These are phyloP conservation scores for Inga oerstediana DNA, from an alignment of 306 rosid genomes.

Conservation along the genomic window DNA sequence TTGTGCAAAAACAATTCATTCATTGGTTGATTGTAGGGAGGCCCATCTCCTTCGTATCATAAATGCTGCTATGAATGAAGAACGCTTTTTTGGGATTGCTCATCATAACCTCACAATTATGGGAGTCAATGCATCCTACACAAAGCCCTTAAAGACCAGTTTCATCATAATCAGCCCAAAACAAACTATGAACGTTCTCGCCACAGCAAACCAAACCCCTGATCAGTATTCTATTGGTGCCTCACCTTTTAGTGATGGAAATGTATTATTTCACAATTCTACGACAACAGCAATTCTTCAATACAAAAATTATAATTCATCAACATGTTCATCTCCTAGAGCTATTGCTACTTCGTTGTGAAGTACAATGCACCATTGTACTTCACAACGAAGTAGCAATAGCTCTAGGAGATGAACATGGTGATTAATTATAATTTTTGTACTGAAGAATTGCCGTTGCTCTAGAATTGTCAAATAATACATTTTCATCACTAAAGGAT, in stretches of 20 bases:
- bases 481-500: not conserved
- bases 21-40: slow-evolving; percentile 32
- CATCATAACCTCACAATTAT: slow-evolving; percentile 43
- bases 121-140: slow-evolving; percentile 40
- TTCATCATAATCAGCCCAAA: slow-evolving; percentile 53
- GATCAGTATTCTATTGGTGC: slow-evolving; percentile 40
- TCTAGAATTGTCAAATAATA: not conserved
- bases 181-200: slow-evolving; percentile 52
- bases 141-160: slow-evolving; percentile 36
- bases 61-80: slow-evolving; percentile 44
- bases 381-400: no score
- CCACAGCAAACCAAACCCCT: slow-evolving; percentile 33
- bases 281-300: slow-evolving; percentile 37
- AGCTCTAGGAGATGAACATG: no score
- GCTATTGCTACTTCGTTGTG: no score
- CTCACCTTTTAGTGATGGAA: not conserved
- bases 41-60: slow-evolving; percentile 40
- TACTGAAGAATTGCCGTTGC: slow-evolving; percentile 37
- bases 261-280: not conserved
- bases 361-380: no score
- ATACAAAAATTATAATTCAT: not conserved
- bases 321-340: no score
- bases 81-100: slow-evolving; percentile 44
- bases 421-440: not conserved
- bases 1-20: slow-evolving; percentile 35